phyloP scores from a whole-genome alignment of 805 yeast genomes.

The Yamadazyma sp. region DNA sequence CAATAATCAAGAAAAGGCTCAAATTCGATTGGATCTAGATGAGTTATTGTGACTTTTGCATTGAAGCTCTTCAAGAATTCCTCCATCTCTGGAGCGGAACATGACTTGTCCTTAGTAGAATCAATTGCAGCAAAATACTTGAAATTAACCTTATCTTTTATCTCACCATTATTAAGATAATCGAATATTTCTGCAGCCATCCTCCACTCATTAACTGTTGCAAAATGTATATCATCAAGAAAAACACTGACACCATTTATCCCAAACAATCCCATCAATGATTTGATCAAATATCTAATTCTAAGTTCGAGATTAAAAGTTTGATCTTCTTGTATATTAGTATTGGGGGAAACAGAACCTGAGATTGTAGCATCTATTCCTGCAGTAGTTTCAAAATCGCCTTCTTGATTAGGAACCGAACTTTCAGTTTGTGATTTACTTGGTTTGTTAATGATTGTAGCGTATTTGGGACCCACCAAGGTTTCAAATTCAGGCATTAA shows the following conservation, averaged over 20 bases:
- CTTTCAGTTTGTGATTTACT: neutral
- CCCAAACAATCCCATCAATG: slow-evolving; percentile 40
- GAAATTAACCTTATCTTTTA: slow-evolving; percentile 1
- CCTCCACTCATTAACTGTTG: slow-evolving; percentile 29
- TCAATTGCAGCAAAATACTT: slow-evolving; percentile 4
- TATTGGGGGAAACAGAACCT: neutral
- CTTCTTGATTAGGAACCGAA: neutral
- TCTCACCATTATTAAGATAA: slow-evolving; percentile 11
- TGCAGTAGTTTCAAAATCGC: neutral
- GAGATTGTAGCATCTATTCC: neutral
- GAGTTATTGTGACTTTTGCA: neutral
- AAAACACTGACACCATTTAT: slow-evolving; percentile 42
- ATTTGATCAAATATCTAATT: slow-evolving; percentile 41
- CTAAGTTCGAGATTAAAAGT: slow-evolving; percentile 33
- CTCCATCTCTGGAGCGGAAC: neutral
- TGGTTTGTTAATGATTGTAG: slow-evolving; percentile 4
- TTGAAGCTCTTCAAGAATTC: slow-evolving; percentile 3
- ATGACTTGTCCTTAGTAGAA: neutral
- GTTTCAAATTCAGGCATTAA: slow-evolving; percentile 45
- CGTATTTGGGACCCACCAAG: slow-evolving; percentile 42
- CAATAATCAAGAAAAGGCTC: slow-evolving; percentile 7
- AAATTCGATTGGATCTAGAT: slow-evolving; percentile 1
- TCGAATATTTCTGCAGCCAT: slow-evolving; percentile 27
- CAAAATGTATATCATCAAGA: slow-evolving; percentile 47
- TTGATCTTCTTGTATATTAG: slow-evolving; percentile 20